phyloP scores from a whole-genome alignment of 176 grass and related monocot genomes.

The Eleusine coracana region DNA sequence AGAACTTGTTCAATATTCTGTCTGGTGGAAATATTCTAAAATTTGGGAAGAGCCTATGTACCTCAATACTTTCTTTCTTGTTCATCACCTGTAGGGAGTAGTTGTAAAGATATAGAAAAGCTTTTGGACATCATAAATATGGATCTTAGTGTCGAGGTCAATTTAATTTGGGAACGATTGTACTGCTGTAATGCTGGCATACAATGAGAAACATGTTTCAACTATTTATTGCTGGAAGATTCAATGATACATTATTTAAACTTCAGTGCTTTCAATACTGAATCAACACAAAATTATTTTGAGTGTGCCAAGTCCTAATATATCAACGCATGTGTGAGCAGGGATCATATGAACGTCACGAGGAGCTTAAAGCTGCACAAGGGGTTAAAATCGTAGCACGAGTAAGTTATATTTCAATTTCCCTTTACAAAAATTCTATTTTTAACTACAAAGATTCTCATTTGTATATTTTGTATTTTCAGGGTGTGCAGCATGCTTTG shows the following conservation, averaged over 20 bases:
- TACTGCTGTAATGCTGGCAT: background rate
- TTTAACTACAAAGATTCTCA: background rate
- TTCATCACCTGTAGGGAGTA: background rate
- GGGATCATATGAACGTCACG: conserved; percentile 65
- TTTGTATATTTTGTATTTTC: background rate
- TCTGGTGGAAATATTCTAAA: background rate
- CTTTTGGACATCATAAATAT: background rate
- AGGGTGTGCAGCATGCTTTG: conserved; percentile 66
- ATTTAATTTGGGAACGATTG: background rate
- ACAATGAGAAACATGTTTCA: background rate
- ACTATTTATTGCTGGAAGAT: background rate
- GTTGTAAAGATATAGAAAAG: background rate
- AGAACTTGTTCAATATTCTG: too few species aligned
- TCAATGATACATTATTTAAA: background rate
- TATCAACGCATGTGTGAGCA: conserved; percentile 19
- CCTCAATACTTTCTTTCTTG: background rate
- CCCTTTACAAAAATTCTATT: background rate
- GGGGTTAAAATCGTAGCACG: conserved; percentile 71
- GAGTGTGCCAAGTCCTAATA: background rate
- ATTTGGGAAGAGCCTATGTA: background rate
- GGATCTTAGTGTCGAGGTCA: background rate
- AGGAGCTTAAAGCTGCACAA: conserved; percentile 77
- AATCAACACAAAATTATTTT: background rate
- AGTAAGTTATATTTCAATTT: conserved; percentile 20
- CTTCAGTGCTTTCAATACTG: background rate